Conservation (phyloP, 2,329 filamentous ascomycete genomes). For the Sporothrix protearum region DNA sequence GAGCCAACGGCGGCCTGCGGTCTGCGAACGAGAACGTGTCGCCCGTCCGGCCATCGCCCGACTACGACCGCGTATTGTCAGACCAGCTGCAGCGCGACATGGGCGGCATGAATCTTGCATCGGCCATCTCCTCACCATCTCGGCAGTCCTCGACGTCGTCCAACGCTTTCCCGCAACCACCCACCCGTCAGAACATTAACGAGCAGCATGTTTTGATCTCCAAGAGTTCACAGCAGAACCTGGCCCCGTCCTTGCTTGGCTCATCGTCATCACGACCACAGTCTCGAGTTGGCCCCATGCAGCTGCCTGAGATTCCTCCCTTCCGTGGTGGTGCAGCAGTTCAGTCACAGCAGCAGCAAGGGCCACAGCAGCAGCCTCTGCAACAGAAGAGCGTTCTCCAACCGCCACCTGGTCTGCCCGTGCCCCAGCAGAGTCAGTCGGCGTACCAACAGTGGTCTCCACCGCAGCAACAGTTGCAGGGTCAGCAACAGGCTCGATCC, state of each 20-base stretch:
- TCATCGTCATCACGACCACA: conserved; percentile 33
- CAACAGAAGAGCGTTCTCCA: conserved; percentile 20
- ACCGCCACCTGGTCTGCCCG: conserved; percentile 17
- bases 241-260: conserved; percentile 25
- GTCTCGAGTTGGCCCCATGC: conserved; percentile 42
- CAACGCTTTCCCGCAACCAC: conserved; percentile 25
- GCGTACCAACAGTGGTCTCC: conserved; percentile 19
- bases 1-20: conserved; percentile 34
- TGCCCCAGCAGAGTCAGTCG: neutral
- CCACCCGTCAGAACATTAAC: neutral
- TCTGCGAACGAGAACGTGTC: conserved; percentile 43
- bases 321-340: conserved; percentile 43
- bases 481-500: neutral
- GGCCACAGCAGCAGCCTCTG: conserved; percentile 20
- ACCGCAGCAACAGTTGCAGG: neutral
- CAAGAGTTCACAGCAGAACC: conserved; percentile 37
- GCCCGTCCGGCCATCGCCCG: conserved; percentile 50
- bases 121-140: conserved; percentile 32
- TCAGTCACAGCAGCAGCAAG: conserved; percentile 32
- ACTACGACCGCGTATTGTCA: conserved; percentile 59
- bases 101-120: conserved; percentile 51
- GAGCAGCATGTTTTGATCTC: conserved; percentile 33
- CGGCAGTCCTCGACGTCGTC: neutral
- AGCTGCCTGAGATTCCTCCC: conserved; percentile 54
- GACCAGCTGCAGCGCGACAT: conserved; percentile 63